Evolutionary conservation across 352 stramenopile species (phyloP).

Genomic region (Phytophthora ohioensis): DNA sequence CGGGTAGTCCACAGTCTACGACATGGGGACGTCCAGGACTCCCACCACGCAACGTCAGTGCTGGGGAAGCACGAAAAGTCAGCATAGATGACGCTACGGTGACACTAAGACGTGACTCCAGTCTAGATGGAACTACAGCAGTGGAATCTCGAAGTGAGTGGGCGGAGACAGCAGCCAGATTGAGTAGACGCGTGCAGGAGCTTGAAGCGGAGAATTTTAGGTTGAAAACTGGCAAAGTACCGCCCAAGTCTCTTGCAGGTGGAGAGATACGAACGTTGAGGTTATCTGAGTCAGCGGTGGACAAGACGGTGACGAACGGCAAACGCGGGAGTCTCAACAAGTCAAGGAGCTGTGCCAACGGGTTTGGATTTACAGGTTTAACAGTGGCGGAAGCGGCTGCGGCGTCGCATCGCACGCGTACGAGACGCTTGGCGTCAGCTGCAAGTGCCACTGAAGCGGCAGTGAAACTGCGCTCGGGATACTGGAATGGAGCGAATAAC

Average conservation of each 20-base stretch:
- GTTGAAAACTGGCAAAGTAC: conserved; percentile 49
- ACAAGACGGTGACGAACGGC: neutral
- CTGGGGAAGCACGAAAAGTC: conserved; percentile 23
- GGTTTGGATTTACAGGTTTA: conserved; percentile 59
- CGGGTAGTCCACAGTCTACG: conserved; percentile 9
- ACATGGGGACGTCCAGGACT: conserved; percentile 13
- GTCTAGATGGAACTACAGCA: neutral
- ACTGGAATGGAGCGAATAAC: conserved; percentile 77
- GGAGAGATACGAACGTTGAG: conserved; percentile 42
- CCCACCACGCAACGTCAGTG: conserved; percentile 24
- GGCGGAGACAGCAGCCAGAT: conserved; percentile 55
- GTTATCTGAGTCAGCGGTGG: conserved; percentile 17
- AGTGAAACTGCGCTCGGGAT: conserved; percentile 61
- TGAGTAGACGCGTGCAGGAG: conserved; percentile 70
- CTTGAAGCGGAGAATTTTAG: conserved; percentile 73
- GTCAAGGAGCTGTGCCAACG: conserved; percentile 66
- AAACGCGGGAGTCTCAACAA: conserved; percentile 49
- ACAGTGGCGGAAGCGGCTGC: conserved; percentile 73
- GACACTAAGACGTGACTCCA: conserved; percentile 13
- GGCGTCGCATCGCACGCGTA: conserved; percentile 69
- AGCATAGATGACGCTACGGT: conserved; percentile 7
- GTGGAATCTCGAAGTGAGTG: conserved; percentile 48
- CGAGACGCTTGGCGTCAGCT: conserved; percentile 45
- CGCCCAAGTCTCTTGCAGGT: conserved; percentile 49
- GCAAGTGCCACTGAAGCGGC: conserved; percentile 31